Base-by-base conservation (phyloP, 495 filamentous ascomycete genomes). In the Neurospora sp. region DNA sequence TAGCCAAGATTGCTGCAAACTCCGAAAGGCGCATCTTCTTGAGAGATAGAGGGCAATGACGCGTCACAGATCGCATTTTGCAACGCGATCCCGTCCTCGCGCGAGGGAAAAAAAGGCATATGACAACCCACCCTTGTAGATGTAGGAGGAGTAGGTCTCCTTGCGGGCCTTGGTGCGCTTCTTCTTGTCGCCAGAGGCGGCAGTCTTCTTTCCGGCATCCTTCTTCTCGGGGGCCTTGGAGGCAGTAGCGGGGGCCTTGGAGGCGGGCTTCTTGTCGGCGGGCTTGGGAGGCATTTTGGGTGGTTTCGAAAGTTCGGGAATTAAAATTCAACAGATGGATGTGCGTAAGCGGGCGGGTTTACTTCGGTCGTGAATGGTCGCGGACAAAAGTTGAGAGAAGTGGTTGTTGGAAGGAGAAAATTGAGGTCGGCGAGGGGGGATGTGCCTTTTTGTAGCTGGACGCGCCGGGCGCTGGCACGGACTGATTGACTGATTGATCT, bases 101-200 rank as follows among this genome's bases (percentile, higher is more conserved):
- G 53, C 53, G 20, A 20, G 44, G 48, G 38, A 22, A 68, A 46
- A 27, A 27, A 71, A 74, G 12, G 46, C 20, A 12, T 14, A 53
- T 53, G 10, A 71, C 35, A 72, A 81, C 91, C 84, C 84, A 97
- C 96, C 96, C 89, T 99, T 99, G 91, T 99, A 99, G 88, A 99
- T 99, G 91, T 99, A 99, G 59, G 92, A 96, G 77, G 93, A 97
- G 88, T 99, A 99, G 71, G 96, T 99, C 90, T 99, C 96, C 92
- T 98, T 98, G 85, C 96, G 91, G 78, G 96, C 92, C 95, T 99
- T 99, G 89, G 93, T 97, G 79, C 96, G 93, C 94, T 99, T 99
- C 93, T 98, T 99, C 94, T 99, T 98, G 74, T 98, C 96, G 74
- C 95, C 96, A 81, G 93, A 87, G 46, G 94, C 89, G 44, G 96